Evolutionary conservation across 2,329 filamentous ascomycete genomes (phyloP).

Genomic region (Xylariales sp.): DNA sequence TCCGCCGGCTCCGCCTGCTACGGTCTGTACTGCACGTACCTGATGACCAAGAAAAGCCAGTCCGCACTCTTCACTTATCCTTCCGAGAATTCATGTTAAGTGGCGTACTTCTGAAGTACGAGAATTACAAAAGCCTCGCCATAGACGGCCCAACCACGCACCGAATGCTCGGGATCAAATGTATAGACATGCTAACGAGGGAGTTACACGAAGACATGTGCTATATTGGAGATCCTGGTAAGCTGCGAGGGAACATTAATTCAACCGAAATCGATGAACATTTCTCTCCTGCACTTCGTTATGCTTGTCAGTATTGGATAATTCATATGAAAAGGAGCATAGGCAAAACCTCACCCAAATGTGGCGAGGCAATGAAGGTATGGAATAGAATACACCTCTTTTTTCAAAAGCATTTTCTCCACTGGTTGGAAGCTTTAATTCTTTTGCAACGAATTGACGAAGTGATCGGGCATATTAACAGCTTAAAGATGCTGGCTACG

Average conservation of each 20-base stretch:
- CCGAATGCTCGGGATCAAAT: background rate
- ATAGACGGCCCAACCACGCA: too few relatives aligned
- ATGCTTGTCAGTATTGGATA: conserved; percentile 35
- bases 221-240: conserved; percentile 20
- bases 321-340: conserved; percentile 26
- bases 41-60: background rate
- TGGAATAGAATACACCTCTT: conserved; percentile 27
- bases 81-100: background rate
- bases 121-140: too few relatives aligned
- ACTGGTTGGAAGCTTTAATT: conserved; percentile 36
- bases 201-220: background rate
- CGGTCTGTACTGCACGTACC: background rate
- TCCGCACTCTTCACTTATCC: background rate
- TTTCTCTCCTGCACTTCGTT: conserved; percentile 26
- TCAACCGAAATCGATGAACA: conserved; percentile 13
- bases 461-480: conserved; percentile 12
- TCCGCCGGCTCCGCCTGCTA: background rate
- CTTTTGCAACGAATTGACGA: conserved; percentile 19
- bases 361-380: too few relatives aligned
- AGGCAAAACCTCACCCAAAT: conserved; percentile 19
- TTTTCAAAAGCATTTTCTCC: conserved; percentile 30
- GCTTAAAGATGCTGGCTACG: conserved; percentile 8
- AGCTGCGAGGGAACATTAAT: conserved; percentile 15
- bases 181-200: background rate
- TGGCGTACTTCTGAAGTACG: background rate